These are phyloP conservation scores for Gymnopus androsaceus DNA, from an alignment of 1,284 basidiomycete species.

Conservation along the genomic window DNA sequence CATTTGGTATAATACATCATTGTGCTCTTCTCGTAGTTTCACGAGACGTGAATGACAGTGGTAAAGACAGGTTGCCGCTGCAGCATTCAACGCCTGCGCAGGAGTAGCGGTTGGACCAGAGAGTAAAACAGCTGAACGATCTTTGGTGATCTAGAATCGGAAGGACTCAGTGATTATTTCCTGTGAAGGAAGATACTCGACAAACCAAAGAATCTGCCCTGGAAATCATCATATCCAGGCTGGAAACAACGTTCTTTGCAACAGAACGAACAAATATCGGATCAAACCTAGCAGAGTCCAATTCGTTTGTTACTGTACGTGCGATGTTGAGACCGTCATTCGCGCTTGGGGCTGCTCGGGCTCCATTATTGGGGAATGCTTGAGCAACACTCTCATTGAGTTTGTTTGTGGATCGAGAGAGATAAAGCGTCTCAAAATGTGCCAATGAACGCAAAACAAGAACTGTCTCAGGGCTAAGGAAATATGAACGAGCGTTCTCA, in stretches of 20 bases:
- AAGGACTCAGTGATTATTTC: not conserved
- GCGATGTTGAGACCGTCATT: slow-evolving; percentile 78
- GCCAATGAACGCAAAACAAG: slow-evolving; percentile 82
- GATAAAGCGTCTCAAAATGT: slow-evolving; percentile 81
- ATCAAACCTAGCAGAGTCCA: slow-evolving; percentile 92
- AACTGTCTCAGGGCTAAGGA: slow-evolving; percentile 82
- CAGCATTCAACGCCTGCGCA: slow-evolving; percentile 76
- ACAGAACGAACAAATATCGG: slow-evolving; percentile 81
- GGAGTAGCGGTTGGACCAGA: slow-evolving; percentile 77
- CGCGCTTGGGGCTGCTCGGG: slow-evolving; percentile 69
- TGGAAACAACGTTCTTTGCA: slow-evolving; percentile 69
- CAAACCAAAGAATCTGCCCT: slow-evolving; percentile 71
- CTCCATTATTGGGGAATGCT: slow-evolving; percentile 63
- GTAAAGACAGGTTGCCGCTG: slow-evolving; percentile 77
- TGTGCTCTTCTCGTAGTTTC: slow-evolving; percentile 72
- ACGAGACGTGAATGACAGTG: slow-evolving; percentile 74
- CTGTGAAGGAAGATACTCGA: slow-evolving; percentile 10
- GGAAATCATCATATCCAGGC: slow-evolving; percentile 65
- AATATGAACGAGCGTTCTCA: not conserved
- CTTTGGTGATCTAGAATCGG: slow-evolving; percentile 61
- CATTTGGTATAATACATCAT: slow-evolving; percentile 58
- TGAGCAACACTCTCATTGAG: slow-evolving; percentile 80
- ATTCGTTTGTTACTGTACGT: slow-evolving; percentile 81
- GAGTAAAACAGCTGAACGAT: slow-evolving; percentile 76
- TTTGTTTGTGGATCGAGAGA: slow-evolving; percentile 79